phyloP scores from a whole-genome alignment of 169 alveolate species.

The Plasmodium sp. region DNA sequence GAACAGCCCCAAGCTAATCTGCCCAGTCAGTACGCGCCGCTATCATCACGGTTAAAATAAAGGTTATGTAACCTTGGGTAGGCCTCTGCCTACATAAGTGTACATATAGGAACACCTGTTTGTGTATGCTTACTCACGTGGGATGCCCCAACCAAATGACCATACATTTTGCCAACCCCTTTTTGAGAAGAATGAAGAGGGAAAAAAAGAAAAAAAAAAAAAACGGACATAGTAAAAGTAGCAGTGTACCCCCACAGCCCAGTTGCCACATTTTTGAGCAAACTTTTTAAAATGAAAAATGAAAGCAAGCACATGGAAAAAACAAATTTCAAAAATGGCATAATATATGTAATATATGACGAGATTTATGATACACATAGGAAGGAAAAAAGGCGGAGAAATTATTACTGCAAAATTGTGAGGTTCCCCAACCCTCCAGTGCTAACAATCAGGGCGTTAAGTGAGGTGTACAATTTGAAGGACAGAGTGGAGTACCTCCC shows the following conservation, averaged over 20 bases:
- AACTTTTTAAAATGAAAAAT: background rate
- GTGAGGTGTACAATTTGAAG: constrained; percentile 50
- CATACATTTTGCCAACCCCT: background rate
- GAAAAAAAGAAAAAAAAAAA: background rate
- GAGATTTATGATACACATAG: constrained; percentile 50
- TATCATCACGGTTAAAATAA: background rate
- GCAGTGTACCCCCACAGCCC: background rate
- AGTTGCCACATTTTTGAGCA: background rate
- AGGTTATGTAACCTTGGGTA: background rate
- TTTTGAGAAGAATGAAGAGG: background rate
- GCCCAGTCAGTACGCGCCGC: background rate
- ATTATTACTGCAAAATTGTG: constrained; percentile 32
- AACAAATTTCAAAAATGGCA: constrained; percentile 1
- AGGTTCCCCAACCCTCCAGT: constrained; percentile 48
- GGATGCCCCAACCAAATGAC: background rate
- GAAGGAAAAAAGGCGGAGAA: constrained; percentile 31
- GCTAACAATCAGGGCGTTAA: constrained; percentile 41
- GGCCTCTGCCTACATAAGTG: background rate
- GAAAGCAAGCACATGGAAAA: constrained; percentile 8
- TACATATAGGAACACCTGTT: background rate
- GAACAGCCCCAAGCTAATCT: background rate
- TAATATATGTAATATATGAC: constrained; percentile 53
- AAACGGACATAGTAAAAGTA: background rate
- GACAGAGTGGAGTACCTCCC: constrained; percentile 44
- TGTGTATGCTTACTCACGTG: background rate